Percentiles rank a stretch among this genome's conserved stretches.
Conservation (phyloP, 768 basidiomycete genomes). For the Serendipita sp. region DNA sequence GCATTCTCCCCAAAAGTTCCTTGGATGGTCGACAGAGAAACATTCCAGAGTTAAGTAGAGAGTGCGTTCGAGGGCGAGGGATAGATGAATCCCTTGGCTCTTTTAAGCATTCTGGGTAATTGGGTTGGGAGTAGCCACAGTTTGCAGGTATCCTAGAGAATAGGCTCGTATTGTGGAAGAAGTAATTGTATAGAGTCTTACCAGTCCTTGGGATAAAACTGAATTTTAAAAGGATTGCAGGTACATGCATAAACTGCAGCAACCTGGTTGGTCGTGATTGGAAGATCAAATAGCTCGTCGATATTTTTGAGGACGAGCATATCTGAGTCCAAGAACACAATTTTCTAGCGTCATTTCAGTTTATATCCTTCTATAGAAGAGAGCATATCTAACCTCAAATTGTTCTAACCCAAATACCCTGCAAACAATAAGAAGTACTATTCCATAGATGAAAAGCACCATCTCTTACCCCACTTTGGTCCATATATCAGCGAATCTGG, state of each 20-base stretch:
- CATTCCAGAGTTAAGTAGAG: conserved; percentile 78
- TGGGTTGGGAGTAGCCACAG: conserved; percentile 55
- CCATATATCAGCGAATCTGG: conserved; percentile 49
- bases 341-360: conserved; percentile 13
- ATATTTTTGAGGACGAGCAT: conserved; percentile 74
- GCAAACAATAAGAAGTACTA: not conserved
- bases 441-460: not conserved
- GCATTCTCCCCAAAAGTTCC: conserved; percentile 34
- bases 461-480: conserved; percentile 26
- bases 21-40: conserved; percentile 69
- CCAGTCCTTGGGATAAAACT: conserved; percentile 88
- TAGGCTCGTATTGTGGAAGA: not conserved
- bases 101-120: conserved; percentile 29
- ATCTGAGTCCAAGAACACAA: conserved; percentile 75
- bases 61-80: conserved; percentile 45
- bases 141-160: conserved; percentile 70
- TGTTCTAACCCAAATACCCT: conserved; percentile 2
- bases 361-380: not conserved
- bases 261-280: conserved; percentile 39
- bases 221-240: conserved; percentile 75
- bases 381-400: not conserved
- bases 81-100: conserved; percentile 26
- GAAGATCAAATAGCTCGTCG: conserved; percentile 34
- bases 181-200: conserved; percentile 14
- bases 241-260: conserved; percentile 83